phyloP scores from a whole-genome alignment of 148 eudicot genomes.

The Fagopyrum homotropicum region DNA sequence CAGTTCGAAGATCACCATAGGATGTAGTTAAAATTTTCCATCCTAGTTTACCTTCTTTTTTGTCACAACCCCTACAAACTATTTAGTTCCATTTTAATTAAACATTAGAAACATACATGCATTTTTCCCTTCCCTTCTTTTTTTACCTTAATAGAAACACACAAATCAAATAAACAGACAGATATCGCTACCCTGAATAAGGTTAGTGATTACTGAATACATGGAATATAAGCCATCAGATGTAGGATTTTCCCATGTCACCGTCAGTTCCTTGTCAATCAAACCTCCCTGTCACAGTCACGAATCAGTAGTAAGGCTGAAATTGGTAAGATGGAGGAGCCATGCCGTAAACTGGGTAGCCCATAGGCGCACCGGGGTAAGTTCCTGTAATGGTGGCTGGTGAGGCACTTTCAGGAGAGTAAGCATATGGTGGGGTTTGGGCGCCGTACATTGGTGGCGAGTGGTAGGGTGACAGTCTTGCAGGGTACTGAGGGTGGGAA shows the following conservation, averaged over 20 bases:
- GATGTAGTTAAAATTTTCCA: slow-evolving; percentile 17
- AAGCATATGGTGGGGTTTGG: slow-evolving; percentile 65
- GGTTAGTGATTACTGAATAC: slow-evolving; percentile 23
- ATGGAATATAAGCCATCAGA: not conserved
- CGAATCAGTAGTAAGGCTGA: slow-evolving; percentile 79
- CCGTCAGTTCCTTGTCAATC: slow-evolving; percentile 17
- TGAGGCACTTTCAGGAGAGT: slow-evolving; percentile 76
- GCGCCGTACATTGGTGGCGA: slow-evolving; percentile 54
- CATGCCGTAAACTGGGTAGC: slow-evolving; percentile 66
- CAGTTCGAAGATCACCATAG: slow-evolving; percentile 12
- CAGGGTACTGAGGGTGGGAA: slow-evolving; percentile 67
- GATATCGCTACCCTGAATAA: slow-evolving; percentile 16
- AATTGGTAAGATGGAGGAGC: slow-evolving; percentile 61
- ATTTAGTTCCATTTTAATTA: not conserved
- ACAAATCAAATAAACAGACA: slow-evolving; percentile 15
- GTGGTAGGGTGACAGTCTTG: slow-evolving; percentile 52
- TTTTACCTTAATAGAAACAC: slow-evolving; percentile 1
- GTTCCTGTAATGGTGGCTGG: slow-evolving; percentile 49
- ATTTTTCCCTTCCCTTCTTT: not conserved
- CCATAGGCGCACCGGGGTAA: slow-evolving; percentile 62
- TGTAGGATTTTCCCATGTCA: not conserved
- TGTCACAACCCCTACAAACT: slow-evolving; percentile 11
- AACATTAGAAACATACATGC: slow-evolving; percentile 2
- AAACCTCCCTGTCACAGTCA: slow-evolving; percentile 57
- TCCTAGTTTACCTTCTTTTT: slow-evolving; percentile 5